Evolutionary conservation across 495 filamentous ascomycete genomes (phyloP).

Genomic region (Paragyromitra xinjiangensis): DNA sequence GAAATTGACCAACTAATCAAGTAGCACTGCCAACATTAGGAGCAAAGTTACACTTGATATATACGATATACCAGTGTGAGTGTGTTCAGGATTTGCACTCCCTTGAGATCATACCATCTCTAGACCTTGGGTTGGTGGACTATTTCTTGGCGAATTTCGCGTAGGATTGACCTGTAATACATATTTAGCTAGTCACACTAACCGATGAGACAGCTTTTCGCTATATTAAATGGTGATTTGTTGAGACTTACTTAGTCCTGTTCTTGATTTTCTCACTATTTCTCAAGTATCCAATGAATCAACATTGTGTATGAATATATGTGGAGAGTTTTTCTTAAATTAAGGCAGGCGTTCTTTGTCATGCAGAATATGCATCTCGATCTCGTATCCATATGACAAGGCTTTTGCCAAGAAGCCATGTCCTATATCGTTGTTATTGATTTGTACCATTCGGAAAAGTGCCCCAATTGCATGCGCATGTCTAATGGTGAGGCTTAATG

Average conservation of each 20-base stretch:
- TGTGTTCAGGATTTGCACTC: too few species aligned
- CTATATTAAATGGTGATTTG: background rate
- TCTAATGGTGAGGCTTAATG: background rate
- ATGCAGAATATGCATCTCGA: background rate
- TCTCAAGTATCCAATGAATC: background rate
- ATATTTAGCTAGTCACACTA: background rate
- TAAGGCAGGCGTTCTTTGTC: background rate
- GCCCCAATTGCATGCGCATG: background rate
- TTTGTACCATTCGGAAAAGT: background rate
- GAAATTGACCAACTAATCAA: too few species aligned
- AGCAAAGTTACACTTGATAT: too few species aligned
- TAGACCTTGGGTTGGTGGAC: too few species aligned
- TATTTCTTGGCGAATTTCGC: too few species aligned
- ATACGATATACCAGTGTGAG: too few species aligned
- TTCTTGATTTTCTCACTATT: background rate
- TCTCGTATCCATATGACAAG: slow-evolving; percentile 2
- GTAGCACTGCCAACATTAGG: too few species aligned
- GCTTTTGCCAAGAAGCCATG: background rate
- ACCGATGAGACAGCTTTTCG: background rate
- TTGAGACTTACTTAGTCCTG: background rate
- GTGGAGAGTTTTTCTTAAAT: background rate
- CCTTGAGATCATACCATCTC: too few species aligned
- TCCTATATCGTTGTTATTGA: background rate
- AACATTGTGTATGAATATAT: background rate
- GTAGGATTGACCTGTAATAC: too few species aligned